These are phyloP conservation scores for Gossypium aridum DNA, from an alignment of 441 rosid species.

Conservation along the genomic window DNA sequence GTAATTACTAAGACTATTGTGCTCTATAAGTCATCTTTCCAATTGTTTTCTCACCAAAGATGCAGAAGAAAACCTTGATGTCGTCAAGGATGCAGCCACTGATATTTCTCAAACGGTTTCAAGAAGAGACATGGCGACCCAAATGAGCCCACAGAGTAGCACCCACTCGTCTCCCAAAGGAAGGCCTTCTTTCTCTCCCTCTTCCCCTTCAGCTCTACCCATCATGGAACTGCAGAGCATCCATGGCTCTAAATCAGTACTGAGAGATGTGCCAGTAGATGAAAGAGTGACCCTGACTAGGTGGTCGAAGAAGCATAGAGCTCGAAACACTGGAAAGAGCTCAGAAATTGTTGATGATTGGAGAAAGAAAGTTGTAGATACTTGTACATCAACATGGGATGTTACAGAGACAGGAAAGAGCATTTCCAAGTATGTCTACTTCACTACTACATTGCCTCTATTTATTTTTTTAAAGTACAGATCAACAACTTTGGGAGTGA, in stretches of 20 bases:
- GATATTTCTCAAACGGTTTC: slow-evolving; percentile 56
- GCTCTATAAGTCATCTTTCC: slow-evolving; percentile 13
- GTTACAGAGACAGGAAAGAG: slow-evolving; percentile 43
- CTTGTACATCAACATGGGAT: slow-evolving; percentile 56
- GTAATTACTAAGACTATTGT: background rate
- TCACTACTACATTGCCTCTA: background rate
- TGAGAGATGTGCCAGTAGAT: slow-evolving; percentile 86
- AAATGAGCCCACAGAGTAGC: slow-evolving; percentile 87
- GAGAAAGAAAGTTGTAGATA: slow-evolving; percentile 48
- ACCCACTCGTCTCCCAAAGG: slow-evolving; percentile 51
- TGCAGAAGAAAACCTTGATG: slow-evolving; percentile 46
- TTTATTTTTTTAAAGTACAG: background rate
- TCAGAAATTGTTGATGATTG: slow-evolving; percentile 62
- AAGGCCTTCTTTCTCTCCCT: slow-evolving; percentile 42
- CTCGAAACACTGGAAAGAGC: slow-evolving; percentile 47
- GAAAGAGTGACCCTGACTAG: slow-evolving; percentile 76
- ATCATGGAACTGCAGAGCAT: slow-evolving; percentile 44
- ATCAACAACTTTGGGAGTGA: background rate
- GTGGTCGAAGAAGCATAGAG: slow-evolving; percentile 76
- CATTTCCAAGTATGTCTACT: slow-evolving; percentile 50
- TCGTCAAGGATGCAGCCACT: slow-evolving; percentile 51
- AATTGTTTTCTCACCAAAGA: slow-evolving; percentile 14
- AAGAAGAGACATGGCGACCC: slow-evolving; percentile 93
- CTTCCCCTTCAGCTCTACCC: slow-evolving; percentile 49
- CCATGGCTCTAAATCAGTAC: slow-evolving; percentile 45